A percentile compares a stretch with the other conserved stretches of the same genome.
Evolutionary conservation across 192 early-diverging fungal species (phyloP).

Genomic region (Polychytrium aggregatum): DNA sequence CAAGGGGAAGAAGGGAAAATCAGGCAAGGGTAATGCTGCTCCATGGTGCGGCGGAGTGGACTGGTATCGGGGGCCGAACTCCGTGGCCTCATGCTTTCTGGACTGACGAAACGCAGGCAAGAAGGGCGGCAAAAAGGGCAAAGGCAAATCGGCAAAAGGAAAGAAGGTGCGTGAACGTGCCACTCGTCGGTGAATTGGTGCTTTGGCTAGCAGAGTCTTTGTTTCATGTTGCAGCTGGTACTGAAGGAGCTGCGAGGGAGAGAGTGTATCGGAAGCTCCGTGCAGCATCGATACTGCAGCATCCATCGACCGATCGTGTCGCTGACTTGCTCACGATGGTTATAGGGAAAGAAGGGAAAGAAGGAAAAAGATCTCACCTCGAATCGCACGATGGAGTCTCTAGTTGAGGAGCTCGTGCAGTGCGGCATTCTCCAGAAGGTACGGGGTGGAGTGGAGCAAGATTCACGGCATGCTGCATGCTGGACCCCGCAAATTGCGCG

Average conservation of each 20-base stretch:
- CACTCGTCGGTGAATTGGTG: background rate
- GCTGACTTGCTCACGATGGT: too few species aligned
- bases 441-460: too few species aligned
- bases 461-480: too few species aligned
- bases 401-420: slow-evolving; percentile 44
- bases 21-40: slow-evolving; percentile 9
- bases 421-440: slow-evolving; percentile 42
- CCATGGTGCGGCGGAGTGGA: too few species aligned
- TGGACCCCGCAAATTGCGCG: too few species aligned
- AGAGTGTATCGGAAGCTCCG: too few species aligned
- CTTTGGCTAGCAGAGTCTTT: slow-evolving; percentile 1
- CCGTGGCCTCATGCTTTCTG: background rate
- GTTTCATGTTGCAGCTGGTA: too few species aligned
- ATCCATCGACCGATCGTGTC: too few species aligned
- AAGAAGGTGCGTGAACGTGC: slow-evolving; percentile 21
- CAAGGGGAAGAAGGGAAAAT: slow-evolving; percentile 26
- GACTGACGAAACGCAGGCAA: slow-evolving; percentile 17
- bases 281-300: too few species aligned
- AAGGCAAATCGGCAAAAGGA: slow-evolving; percentile 36
- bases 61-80: too few species aligned
- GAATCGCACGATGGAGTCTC: slow-evolving; percentile 45
- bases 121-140: slow-evolving; percentile 35
- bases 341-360: slow-evolving; percentile 45
- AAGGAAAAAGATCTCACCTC: slow-evolving; percentile 56
- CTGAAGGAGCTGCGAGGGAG: too few species aligned